phyloP scores from a whole-genome alignment of 495 filamentous ascomycete genomes.

The Penicillium verhagenii region DNA sequence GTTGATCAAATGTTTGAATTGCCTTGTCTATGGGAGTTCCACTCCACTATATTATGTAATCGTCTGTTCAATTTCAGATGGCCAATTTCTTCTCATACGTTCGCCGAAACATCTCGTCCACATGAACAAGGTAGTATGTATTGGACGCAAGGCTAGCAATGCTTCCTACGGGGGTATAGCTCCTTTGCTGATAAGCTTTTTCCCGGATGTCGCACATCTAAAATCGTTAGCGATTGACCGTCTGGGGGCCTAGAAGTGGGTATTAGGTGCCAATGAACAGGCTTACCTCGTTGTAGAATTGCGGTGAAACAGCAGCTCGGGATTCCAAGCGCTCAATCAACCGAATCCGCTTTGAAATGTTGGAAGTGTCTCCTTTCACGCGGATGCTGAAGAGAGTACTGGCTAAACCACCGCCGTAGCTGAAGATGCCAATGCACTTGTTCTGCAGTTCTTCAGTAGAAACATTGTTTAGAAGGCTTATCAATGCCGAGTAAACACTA shows the following conservation, averaged over 20 bases:
- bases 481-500: slow-evolving; percentile 9
- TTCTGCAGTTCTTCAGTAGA: slow-evolving; percentile 60
- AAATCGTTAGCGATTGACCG: too few species aligned
- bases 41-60: too few species aligned
- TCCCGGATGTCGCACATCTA: neutral
- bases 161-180: neutral
- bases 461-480: slow-evolving; percentile 13
- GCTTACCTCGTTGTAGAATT: slow-evolving; percentile 72
- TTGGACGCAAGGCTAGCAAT: neutral
- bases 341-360: slow-evolving; percentile 60
- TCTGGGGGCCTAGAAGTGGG: too few species aligned
- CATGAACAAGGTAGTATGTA: neutral
- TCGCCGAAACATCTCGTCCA: neutral
- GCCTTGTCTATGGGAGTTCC: too few species aligned
- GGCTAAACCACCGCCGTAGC: slow-evolving; percentile 81
- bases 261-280: too few species aligned
- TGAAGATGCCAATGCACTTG: slow-evolving; percentile 77
- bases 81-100: neutral
- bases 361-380: slow-evolving; percentile 62
- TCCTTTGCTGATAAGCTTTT: neutral
- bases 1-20: too few species aligned
- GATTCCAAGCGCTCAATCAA: slow-evolving; percentile 62
- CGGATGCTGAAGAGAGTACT: slow-evolving; percentile 70
- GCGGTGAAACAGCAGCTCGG: slow-evolving; percentile 64
- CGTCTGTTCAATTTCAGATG: too few species aligned